Base-by-base conservation (phyloP, 345 rosid species). In the Ceriops tagal region DNA sequence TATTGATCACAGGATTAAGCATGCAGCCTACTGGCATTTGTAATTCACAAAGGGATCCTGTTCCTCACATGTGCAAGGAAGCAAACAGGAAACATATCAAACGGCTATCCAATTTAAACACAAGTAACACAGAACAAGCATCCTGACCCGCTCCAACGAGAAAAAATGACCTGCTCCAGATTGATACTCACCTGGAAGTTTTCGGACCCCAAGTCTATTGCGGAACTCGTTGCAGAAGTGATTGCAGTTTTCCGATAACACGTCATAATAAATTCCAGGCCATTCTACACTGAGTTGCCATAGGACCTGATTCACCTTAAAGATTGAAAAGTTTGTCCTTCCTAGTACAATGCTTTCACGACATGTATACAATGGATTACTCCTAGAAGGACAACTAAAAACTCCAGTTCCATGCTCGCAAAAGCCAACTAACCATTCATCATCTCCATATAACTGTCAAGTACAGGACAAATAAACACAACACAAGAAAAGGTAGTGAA, bases 401-500 rank as follows among this genome's bases (percentile, higher is more conserved):
- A 88, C 98, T 67, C 99, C 99, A 70, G 91, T 84, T 71, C 99
- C 99, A 56, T 86, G 89, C 32, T 92, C 97, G 59, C 97, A 92
- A 71, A 83, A 95, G 60, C 98, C 99, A 64, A 87, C 90, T 75
- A 97, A 95, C 93, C 98, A 95, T 75, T 95, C 99, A 26, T 90
- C 96, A 1, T 87, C 86, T 68, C 96, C 97, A 85, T 86, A 83
- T 57, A 92, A 80, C 98, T 92, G 83, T 43, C 71, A 61, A 19
- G 21, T 53, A 75, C 9, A 63, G 8, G 28, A 53, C 26, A 68
- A 62, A 68, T 31, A 61, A 68, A 31, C 34, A 27, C 34, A 16
- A 16, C 6, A 15, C 32, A 4, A 3, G 35, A 5, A 34, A 70
- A 31, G 15, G 56, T 8, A 16, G 30, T 39, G 47, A 39, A 39